Evolutionary conservation across 169 alveolate species (phyloP).

Genomic region (Pseudocohnilembus persalinus): DNA sequence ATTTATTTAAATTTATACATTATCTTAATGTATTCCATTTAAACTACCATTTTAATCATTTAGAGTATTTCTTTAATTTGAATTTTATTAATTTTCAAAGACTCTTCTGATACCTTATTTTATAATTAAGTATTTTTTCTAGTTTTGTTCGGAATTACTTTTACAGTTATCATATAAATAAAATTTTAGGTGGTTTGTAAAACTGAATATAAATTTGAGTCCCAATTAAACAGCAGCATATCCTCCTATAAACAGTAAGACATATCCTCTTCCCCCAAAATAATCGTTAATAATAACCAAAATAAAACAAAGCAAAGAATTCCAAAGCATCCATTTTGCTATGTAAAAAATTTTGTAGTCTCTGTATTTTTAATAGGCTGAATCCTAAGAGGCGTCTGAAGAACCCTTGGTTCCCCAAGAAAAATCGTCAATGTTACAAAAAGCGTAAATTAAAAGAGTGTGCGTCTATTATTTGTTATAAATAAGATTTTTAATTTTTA

Average conservation of each 20-base stretch:
- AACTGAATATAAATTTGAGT: neutral
- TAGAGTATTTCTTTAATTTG: too few relatives aligned
- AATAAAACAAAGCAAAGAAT: neutral
- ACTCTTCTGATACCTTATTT: too few relatives aligned
- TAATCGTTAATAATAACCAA: neutral
- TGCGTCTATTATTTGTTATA: too few relatives aligned
- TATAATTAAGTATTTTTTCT: too few relatives aligned
- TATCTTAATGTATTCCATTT: too few relatives aligned
- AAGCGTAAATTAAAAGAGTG: constrained; percentile 29
- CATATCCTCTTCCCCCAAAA: neutral
- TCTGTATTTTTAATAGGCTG: neutral
- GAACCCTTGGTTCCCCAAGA: constrained; percentile 53
- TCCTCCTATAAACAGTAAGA: neutral
- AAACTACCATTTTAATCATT: too few relatives aligned
- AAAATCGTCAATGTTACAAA: constrained; percentile 48
- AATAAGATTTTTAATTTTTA: too few relatives aligned
- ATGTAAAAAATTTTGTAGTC: neutral
- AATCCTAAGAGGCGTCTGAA: neutral
- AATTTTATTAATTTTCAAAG: too few relatives aligned
- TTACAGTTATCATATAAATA: too few relatives aligned
- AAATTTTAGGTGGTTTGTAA: neutral
- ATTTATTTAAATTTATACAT: too few relatives aligned
- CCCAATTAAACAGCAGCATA: neutral
- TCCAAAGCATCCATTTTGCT: neutral
- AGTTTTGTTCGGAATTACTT: too few relatives aligned